Evolutionary conservation across 495 filamentous ascomycete species (phyloP), one percentile per base, ranked within the genome.

Genomic region (Annulohypoxylon maeteangense): DNA sequence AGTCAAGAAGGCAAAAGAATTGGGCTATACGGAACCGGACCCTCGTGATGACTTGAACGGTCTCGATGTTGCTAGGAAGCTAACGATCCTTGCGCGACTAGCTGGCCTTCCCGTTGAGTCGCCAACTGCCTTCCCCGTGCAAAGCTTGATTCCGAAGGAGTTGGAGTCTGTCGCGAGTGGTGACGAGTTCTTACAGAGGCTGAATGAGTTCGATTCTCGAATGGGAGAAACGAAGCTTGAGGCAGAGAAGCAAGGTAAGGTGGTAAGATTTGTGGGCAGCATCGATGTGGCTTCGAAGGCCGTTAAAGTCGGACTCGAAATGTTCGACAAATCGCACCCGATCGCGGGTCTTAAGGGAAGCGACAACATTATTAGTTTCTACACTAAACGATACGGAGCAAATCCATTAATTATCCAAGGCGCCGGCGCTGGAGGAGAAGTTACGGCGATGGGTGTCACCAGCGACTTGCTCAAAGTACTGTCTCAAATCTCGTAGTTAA

Each of bases 361-460:
- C 80, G 95, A 97, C 78, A 98, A 98, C 83, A 95, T 98, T 76
- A 95, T 99, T 75, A 95, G 89, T 85, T 97, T 99, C 86, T 97
- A 95, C 81, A 98, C 95, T 47, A 90, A 94, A 84, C 88, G 95
- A 73, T 98, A 99, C 77, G 93, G 93, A 40, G 84, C 83, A 65
- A 96, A 94, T 78, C 92, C 95, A 11, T 81, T 98, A 60, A 95
- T 98, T 76, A 89, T 99, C 53, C 94, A 97, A 84, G 95, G 95
- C 64, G 94, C 93, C 38, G 95, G 94, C 57, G 95, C 95, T 58
- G 95, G 95, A 72, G 93, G 91, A 44, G 95, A 97, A 27, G 93
- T 98, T 36, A 98, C 95, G 34, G 95, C 95, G 27, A 97, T 97
- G 93, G 95, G 95, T 48, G 95, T 98, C 23, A 91, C 92, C 7